A percentile compares a stretch with the other conserved stretches of the same genome.
Conservation (phyloP, 1,284 basidiomycete species). For the Jaminaea rosea region DNA sequence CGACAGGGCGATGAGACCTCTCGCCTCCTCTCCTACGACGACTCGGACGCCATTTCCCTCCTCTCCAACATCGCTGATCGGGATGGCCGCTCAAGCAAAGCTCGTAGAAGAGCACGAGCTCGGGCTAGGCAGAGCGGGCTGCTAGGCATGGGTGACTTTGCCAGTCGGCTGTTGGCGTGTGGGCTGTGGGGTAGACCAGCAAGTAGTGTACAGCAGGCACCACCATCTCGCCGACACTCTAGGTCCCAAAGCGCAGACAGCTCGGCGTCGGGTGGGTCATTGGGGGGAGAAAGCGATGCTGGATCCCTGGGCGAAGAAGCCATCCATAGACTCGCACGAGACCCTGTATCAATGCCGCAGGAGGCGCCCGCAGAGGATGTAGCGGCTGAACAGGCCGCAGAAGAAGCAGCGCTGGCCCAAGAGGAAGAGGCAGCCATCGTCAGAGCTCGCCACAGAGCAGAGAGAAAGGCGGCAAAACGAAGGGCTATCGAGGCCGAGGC, state of each 20-base stretch:
- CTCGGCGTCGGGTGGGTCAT: no score
- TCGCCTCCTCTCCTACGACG: no score
- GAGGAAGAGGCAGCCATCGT: constrained; percentile 35
- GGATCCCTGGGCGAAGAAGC: not conserved
- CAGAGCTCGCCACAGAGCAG: constrained; percentile 27
- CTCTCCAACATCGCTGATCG: constrained; percentile 32
- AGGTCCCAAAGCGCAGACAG: constrained; percentile 20
- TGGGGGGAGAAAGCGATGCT: not conserved
- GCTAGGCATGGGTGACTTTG: constrained; percentile 11
- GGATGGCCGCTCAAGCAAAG: not conserved
- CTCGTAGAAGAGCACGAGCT: constrained; percentile 2
- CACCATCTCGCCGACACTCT: not conserved
- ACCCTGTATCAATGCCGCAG: not conserved
- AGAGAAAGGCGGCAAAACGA: constrained; percentile 13
- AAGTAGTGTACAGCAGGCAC: constrained; percentile 3
- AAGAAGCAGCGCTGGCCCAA: constrained; percentile 22
- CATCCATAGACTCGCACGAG: not conserved
- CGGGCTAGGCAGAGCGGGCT: constrained; percentile 10
- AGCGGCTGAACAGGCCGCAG: constrained; percentile 13
- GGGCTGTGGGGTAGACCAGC: constrained; percentile 12
- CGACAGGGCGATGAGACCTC: no score
- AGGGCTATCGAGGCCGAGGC: constrained; percentile 33
- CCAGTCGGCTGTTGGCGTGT: constrained; percentile 13
- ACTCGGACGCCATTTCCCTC: constrained; percentile 34
- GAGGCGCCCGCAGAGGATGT: constrained; percentile 13